Evolutionary conservation across 306 rosid genomes (phyloP).

Genomic region (Mimosa pudica): DNA sequence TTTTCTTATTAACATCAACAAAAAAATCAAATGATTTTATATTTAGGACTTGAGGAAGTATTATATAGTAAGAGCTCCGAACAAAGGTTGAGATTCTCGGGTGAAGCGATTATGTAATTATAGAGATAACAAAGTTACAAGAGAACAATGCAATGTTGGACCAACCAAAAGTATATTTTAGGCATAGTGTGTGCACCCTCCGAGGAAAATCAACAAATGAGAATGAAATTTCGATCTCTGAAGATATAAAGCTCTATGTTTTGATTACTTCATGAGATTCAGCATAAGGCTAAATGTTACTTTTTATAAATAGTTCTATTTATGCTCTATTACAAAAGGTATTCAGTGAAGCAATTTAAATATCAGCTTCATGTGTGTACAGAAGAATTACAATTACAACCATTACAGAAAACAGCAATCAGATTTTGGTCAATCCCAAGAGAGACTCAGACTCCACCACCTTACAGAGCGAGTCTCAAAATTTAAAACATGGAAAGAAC

Average conservation of each 20-base stretch:
- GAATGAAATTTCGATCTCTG: not conserved
- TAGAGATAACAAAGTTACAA: not conserved
- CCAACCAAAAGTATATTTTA: not conserved
- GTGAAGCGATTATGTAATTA: not conserved
- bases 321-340: slow-evolving; percentile 53
- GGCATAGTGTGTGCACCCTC: no score
- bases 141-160: not conserved
- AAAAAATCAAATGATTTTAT: no score
- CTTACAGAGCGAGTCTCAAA: slow-evolving; percentile 45
- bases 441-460: slow-evolving; percentile 41
- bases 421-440: slow-evolving; percentile 48
- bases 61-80: no score
- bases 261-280: slow-evolving; percentile 15
- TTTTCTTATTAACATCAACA: no score
- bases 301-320: slow-evolving; percentile 42
- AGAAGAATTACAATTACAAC: slow-evolving; percentile 59
- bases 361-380: slow-evolving; percentile 69
- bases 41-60: no score
- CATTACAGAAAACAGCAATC: slow-evolving; percentile 58
- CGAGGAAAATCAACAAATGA: not conserved
- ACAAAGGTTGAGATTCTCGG: no score
- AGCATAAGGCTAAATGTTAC: slow-evolving; percentile 24
- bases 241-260: not conserved
- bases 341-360: slow-evolving; percentile 50
- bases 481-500: slow-evolving; percentile 41